Percentiles rank a stretch among this genome's conserved stretches.
Conservation (phyloP, 2,329 filamentous ascomycete genomes). For the Phaeosphaeria sp. region DNA sequence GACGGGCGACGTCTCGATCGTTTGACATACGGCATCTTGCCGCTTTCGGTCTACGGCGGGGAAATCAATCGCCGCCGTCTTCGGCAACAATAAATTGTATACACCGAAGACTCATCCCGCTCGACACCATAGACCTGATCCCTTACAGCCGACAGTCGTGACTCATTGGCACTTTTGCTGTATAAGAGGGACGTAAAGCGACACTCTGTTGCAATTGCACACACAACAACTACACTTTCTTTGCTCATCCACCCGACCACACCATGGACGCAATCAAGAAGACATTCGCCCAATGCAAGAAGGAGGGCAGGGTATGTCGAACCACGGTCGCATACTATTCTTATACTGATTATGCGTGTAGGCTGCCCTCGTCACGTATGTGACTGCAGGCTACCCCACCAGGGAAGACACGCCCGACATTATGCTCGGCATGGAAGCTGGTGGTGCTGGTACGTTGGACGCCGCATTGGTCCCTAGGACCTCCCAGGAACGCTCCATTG, state of each 20-base stretch:
- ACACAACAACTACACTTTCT: neutral
- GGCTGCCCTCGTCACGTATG: conserved; percentile 91
- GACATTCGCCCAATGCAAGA: conserved; percentile 59
- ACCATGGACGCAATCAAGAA: conserved; percentile 57
- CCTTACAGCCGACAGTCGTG: conserved; percentile 12
- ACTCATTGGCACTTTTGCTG: conserved; percentile 15
- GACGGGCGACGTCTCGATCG: neutral
- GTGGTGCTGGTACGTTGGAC: conserved; percentile 75
- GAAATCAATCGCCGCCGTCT: conserved; percentile 18
- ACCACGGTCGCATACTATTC: neutral
- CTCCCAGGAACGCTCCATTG: conserved; percentile 14
- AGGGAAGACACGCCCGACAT: conserved; percentile 83
- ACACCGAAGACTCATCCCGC: conserved; percentile 22
- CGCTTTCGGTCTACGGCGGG: conserved; percentile 5
- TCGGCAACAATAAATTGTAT: conserved; percentile 29
- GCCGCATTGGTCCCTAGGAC: neutral
- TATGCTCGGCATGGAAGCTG: conserved; percentile 87
- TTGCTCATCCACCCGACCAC: conserved; percentile 7
- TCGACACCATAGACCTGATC: conserved; percentile 8
- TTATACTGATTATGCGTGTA: conserved; percentile 47
- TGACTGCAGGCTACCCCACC: conserved; percentile 90
- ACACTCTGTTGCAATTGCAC: conserved; percentile 1
- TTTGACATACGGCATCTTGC: conserved; percentile 3
- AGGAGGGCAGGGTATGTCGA: conserved; percentile 52
- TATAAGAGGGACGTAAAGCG: conserved; percentile 11